Evolutionary conservation across 139 green algal species (phyloP), one percentile per base, ranked within the genome.

Genomic region (Choricystis sp.): DNA sequence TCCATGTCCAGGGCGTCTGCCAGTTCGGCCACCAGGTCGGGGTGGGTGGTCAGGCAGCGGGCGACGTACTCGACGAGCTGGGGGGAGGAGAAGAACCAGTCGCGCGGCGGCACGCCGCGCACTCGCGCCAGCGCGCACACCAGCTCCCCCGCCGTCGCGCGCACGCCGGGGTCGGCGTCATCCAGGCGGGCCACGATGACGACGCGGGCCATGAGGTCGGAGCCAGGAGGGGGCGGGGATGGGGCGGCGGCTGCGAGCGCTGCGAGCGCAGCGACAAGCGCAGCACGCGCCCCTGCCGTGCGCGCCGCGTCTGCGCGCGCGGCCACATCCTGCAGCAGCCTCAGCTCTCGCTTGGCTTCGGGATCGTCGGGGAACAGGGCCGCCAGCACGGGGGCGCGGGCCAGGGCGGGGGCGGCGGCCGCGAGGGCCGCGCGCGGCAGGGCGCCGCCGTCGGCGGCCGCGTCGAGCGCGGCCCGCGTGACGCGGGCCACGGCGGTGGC

Each of bases 11-110:
- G 31, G n/a, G 78, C 20, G 28, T 72, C 31, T 0, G 66, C 56
- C 31, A 69, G 71, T 58, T 68, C 67, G 61, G 63, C 63, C 19
- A 76, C 49, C 31, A 82, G 65, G 24, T 66, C 69, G 1, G 62
- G 58, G 1, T 66, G 66, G 31, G 25, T 58, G 59, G 62, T 56
- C 20, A 81, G 62, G 3, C 65, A 52, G n/a, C 69, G 62, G 25
- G 59, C 77, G 49, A 83, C 56, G 29, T 63, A 69, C 27, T 77
- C 74, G 26, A 79, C 29, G 24, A 83, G 66, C 22, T 57, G 31
- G 3, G 62, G 65, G 29, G 23, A 60, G 5, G 30, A 59, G 23
- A 76, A 66, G 0, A 83, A 1, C 9, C 72, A 30, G 25, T 77
- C 67, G 1, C 65, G 40, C 40, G 40, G 40, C 40, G 40, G 9